Percentiles rank a stretch among this genome's conserved stretches.
These are phyloP conservation scores for Fonsecaea multimorphosa DNA, from an alignment of 2,329 filamentous ascomycete species.

Conservation along the genomic window DNA sequence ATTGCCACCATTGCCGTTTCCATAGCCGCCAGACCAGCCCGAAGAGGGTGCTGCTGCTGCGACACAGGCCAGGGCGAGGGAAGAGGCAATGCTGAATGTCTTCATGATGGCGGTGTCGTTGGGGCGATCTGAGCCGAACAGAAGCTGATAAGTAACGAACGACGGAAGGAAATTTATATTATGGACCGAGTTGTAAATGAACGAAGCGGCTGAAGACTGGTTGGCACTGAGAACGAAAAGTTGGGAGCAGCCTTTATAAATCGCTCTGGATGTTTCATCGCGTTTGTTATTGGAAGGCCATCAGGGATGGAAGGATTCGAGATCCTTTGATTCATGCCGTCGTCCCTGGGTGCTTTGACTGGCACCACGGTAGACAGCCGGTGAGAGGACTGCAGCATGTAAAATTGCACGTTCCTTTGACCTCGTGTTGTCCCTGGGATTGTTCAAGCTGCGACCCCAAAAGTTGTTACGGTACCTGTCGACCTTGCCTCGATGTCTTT, in stretches of 20 bases:
- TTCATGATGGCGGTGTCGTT: conserved; percentile 10
- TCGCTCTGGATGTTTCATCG: not conserved
- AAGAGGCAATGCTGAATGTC: conserved; percentile 9
- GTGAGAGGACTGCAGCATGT: conserved; percentile 3
- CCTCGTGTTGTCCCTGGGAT: not conserved
- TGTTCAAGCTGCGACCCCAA: not conserved
- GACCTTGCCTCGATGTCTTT: not conserved
- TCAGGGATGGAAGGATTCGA: not conserved
- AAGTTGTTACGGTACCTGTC: not conserved
- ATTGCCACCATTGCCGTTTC: not conserved
- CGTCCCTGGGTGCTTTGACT: not conserved
- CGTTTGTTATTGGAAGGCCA: not conserved
- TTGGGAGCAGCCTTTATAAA: conserved; percentile 3
- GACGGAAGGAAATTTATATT: conserved; percentile 13
- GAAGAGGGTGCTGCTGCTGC: conserved; percentile 17
- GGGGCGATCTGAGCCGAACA: not conserved
- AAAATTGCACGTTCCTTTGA: conserved; percentile 16
- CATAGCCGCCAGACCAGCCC: not conserved
- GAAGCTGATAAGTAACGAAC: conserved; percentile 9
- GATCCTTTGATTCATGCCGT: not conserved
- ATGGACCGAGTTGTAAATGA: not conserved
- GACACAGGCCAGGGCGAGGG: conserved; percentile 1
- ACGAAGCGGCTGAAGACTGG: not conserved
- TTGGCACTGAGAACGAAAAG: not conserved
- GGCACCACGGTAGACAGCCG: not conserved